These are phyloP conservation scores for Phaffomyces opuntiae DNA, from an alignment of 805 yeast genomes.

Conservation along the genomic window DNA sequence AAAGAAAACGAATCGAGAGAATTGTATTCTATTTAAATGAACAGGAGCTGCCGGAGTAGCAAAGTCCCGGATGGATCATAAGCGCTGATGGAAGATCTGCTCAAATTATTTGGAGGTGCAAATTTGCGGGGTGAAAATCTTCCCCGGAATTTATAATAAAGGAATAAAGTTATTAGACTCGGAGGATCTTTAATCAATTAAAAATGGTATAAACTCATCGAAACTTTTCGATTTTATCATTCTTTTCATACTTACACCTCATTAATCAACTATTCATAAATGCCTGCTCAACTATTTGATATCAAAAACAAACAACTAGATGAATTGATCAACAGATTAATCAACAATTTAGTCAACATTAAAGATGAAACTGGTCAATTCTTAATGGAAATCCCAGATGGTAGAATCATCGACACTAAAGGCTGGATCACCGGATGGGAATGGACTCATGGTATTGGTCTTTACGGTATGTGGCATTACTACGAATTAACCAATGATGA, in stretches of 20 bases:
- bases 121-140: not conserved
- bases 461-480: constrained; percentile 13
- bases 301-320: constrained; percentile 5
- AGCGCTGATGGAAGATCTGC: no score
- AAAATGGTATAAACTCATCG: not conserved
- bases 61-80: not conserved
- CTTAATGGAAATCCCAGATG: constrained; percentile 11
- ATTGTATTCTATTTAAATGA: not conserved
- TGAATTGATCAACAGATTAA: constrained; percentile 7
- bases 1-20: no score
- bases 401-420: constrained; percentile 10
- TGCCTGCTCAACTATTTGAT: constrained; percentile 8
- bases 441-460: constrained; percentile 13
- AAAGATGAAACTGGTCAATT: constrained; percentile 10
- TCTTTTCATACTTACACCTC: no score
- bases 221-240: not conserved
- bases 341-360: constrained; percentile 6
- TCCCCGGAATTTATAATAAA: not conserved
- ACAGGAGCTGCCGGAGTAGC: not conserved
- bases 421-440: constrained; percentile 15
- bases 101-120: not conserved
- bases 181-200: no score
- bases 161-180: no score
- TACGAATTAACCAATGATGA: constrained; percentile 3
- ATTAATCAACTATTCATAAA: not conserved